Evolutionary conservation across 2,329 filamentous ascomycete species (phyloP).

Genomic region (Nannizziopsis arthrosporioides): DNA sequence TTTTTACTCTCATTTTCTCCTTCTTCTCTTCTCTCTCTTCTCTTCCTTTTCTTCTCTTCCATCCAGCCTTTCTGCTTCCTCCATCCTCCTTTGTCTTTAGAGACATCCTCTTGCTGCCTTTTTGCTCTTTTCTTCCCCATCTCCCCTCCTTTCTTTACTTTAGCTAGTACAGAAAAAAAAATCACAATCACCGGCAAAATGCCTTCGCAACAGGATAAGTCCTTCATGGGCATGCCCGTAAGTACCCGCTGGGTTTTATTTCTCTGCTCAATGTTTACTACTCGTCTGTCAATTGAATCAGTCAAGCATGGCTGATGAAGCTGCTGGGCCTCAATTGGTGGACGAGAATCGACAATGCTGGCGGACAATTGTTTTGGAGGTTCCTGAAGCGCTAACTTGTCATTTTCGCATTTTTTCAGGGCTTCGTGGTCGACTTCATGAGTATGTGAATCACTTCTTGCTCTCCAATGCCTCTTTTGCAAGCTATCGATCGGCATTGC

Average conservation of each 20-base stretch:
- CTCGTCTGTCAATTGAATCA: background rate
- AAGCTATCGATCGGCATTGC: too few species aligned
- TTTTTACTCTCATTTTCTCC: constrained; percentile 23
- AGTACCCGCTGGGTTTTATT: constrained; percentile 20
- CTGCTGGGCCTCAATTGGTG: constrained; percentile 5
- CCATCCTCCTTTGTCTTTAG: constrained; percentile 19
- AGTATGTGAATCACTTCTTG: constrained; percentile 55
- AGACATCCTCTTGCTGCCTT: constrained; percentile 18
- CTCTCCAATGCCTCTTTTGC: background rate
- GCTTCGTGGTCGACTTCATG: constrained; percentile 96
- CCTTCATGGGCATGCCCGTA: constrained; percentile 43
- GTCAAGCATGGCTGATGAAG: too few species aligned
- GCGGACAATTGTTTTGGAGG: constrained; percentile 12
- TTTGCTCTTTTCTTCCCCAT: constrained; percentile 23
- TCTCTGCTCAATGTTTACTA: background rate
- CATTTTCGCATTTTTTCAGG: constrained; percentile 40
- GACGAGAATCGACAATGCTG: constrained; percentile 9
- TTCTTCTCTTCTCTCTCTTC: constrained; percentile 26
- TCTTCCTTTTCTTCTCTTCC: constrained; percentile 23
- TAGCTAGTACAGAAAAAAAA: constrained; percentile 9
- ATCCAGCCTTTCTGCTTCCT: constrained; percentile 24
- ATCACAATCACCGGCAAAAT: constrained; percentile 28
- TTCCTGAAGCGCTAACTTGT: constrained; percentile 21
- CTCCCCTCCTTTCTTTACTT: constrained; percentile 28
- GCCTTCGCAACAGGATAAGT: constrained; percentile 42